Conservation (phyloP, 345 rosid genomes). For the Eucalyptus caleyi region DNA sequence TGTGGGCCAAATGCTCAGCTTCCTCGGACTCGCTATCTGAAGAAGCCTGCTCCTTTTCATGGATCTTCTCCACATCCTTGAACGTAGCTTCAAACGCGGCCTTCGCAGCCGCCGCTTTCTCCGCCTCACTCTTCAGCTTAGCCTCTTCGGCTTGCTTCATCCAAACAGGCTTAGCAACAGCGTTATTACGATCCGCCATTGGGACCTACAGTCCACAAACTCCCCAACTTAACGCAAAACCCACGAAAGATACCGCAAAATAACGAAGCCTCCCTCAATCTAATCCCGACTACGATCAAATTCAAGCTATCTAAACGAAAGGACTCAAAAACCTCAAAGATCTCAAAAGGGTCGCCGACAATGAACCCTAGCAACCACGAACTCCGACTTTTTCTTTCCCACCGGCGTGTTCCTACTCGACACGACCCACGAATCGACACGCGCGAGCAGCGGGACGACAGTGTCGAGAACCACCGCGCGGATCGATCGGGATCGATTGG, state of each 20-base stretch:
- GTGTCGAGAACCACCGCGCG: neutral
- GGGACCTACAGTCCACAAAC: neutral
- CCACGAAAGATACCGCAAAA: neutral
- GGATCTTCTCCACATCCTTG: slow-evolving; percentile 35
- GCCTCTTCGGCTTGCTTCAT: slow-evolving; percentile 97
- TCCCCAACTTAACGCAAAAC: neutral
- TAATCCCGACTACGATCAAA: neutral
- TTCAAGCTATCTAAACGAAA: neutral
- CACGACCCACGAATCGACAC: neutral
- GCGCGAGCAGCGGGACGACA: neutral
- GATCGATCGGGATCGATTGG: neutral
- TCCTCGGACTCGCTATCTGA: slow-evolving; percentile 71
- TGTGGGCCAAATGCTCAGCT: slow-evolving; percentile 46
- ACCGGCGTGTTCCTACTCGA: neutral
- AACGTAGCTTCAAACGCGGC: slow-evolving; percentile 98
- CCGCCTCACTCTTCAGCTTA: slow-evolving; percentile 81
- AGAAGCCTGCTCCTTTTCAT: slow-evolving; percentile 24
- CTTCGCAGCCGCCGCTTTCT: slow-evolving; percentile 87
- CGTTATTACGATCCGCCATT: slow-evolving; percentile 44
- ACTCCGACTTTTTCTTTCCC: neutral
- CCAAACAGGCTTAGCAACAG: slow-evolving; percentile 66
- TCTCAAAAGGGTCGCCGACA: neutral
- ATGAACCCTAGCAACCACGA: neutral
- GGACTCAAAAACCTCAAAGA: neutral
- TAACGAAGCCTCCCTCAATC: neutral